phyloP scores from a whole-genome alignment of 495 filamentous ascomycete species.

The Lophiotrema nucula region DNA sequence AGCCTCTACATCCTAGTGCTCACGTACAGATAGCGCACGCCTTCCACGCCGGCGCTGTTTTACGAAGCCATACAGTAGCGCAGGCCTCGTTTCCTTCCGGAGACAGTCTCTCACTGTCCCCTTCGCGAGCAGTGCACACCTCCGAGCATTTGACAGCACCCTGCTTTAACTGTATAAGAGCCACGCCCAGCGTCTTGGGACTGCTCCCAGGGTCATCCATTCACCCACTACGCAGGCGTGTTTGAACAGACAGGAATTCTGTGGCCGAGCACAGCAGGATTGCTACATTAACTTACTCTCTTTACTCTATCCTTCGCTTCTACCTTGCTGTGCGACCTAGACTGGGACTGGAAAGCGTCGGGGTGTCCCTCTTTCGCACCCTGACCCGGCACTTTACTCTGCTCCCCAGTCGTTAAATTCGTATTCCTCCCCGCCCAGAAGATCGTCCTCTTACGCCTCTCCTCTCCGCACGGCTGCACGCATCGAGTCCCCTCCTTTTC shows the following conservation, averaged over 20 bases:
- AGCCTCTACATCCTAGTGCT: constrained; percentile 20
- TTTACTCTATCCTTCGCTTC: constrained; percentile 16
- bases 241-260: constrained; percentile 15
- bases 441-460: constrained; percentile 29
- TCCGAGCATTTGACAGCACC: background rate
- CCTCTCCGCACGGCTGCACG: constrained; percentile 26
- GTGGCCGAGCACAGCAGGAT: constrained; percentile 12
- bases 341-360: constrained; percentile 9
- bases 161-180: constrained; percentile 21
- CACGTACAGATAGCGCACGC: constrained; percentile 15
- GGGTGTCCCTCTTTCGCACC: constrained; percentile 9
- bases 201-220: constrained; percentile 23
- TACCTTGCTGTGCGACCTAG: constrained; percentile 14
- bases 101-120: constrained; percentile 7
- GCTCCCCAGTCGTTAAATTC: constrained; percentile 29
- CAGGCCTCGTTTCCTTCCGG: constrained; percentile 1
- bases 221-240: constrained; percentile 7
- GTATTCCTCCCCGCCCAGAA: constrained; percentile 33
- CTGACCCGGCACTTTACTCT: constrained; percentile 28
- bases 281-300: constrained; percentile 25
- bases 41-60: constrained; percentile 9
- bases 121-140: constrained; percentile 4
- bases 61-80: constrained; percentile 20
- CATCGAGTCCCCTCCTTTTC: background rate
- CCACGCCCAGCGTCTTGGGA: constrained; percentile 14